Conservation (phyloP, 768 basidiomycete species). For the Suillus variegatus region DNA sequence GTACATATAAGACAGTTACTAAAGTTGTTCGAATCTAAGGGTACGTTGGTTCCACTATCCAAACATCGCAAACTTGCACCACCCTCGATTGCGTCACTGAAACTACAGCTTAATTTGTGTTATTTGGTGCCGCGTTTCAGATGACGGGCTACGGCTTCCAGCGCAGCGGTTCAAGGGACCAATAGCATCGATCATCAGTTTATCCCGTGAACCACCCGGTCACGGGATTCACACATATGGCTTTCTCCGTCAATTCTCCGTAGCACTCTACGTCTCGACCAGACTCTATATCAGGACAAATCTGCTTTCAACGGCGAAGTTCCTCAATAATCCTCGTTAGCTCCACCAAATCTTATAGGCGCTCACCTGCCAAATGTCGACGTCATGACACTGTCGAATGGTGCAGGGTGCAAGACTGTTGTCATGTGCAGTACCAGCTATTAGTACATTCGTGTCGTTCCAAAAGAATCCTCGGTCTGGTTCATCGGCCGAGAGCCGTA, state of each 20-base stretch:
- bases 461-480: neutral
- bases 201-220: neutral
- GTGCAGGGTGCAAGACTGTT: neutral
- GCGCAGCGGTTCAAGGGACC: neutral
- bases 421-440: neutral
- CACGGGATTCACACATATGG: neutral
- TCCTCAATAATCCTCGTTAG: neutral
- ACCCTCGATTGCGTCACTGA: neutral
- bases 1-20: neutral
- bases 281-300: neutral
- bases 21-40: neutral
- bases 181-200: neutral
- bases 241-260: neutral
- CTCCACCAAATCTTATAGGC: neutral
- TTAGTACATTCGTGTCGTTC: neutral
- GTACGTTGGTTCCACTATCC: neutral
- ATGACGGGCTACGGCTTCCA: neutral
- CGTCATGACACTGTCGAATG: neutral
- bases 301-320: neutral
- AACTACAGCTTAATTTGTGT: neutral
- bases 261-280: neutral
- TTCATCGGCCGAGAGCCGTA: neutral
- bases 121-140: neutral
- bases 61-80: neutral
- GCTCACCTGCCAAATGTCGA: too few species aligned